phyloP scores from a whole-genome alignment of 352 stramenopile species.

The Phytopythium montanum region DNA sequence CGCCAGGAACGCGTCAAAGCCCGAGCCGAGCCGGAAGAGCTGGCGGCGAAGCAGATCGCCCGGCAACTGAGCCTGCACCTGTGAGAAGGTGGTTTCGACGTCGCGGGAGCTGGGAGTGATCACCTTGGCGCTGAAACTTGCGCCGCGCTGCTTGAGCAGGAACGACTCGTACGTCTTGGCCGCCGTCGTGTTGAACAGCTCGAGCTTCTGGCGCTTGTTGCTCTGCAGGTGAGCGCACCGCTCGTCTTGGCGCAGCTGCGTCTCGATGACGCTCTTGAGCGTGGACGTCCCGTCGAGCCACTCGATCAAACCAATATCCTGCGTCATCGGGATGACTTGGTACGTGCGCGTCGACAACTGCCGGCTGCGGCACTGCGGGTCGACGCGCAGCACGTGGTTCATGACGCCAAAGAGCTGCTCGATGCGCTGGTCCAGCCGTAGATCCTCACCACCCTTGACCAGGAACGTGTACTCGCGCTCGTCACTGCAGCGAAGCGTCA shows the following conservation, averaged over 20 bases:
- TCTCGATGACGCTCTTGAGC: slow-evolving; percentile 75
- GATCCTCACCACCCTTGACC: slow-evolving; percentile 90
- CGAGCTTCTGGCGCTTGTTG: slow-evolving; percentile 68
- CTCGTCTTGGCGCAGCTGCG: slow-evolving; percentile 60
- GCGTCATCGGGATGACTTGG: slow-evolving; percentile 85
- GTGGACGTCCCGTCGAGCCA: slow-evolving; percentile 77
- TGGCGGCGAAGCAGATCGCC: slow-evolving; percentile 73
- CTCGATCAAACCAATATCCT: slow-evolving; percentile 82
- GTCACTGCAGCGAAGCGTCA: slow-evolving; percentile 80
- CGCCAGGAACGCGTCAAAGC: slow-evolving; percentile 80
- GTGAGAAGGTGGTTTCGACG: slow-evolving; percentile 45
- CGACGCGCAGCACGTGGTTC: slow-evolving; percentile 80
- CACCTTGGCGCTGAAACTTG: slow-evolving; percentile 70
- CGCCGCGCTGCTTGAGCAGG: slow-evolving; percentile 63
- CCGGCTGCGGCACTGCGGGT: slow-evolving; percentile 61
- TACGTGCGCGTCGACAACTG: slow-evolving; percentile 74
- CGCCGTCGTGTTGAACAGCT: slow-evolving; percentile 73
- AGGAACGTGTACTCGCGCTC: slow-evolving; percentile 83
- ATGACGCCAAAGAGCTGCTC: slow-evolving; percentile 92
- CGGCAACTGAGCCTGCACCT: slow-evolving; percentile 66
- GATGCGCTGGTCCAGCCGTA: slow-evolving; percentile 90
- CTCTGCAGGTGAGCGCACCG: slow-evolving; percentile 49
- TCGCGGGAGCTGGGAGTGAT: slow-evolving; percentile 42
- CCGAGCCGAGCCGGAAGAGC: slow-evolving; percentile 60
- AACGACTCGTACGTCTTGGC: slow-evolving; percentile 75